Base-by-base conservation (phyloP, 192 early-diverging fungal species). In the Obelidium mucronatum region DNA sequence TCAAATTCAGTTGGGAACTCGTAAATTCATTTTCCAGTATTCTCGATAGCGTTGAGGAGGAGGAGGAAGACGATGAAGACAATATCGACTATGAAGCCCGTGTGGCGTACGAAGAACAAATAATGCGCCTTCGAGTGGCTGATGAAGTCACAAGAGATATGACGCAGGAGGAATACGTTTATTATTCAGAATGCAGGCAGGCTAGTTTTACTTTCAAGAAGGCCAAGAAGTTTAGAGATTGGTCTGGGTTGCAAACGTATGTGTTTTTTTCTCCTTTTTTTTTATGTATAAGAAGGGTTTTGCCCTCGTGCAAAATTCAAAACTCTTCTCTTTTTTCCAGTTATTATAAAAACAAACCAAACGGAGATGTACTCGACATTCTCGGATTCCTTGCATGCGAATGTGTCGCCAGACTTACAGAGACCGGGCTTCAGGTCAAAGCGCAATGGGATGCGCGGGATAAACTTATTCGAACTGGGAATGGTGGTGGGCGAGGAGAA, bases 111-210 rank as follows among this genome's bases (percentile, higher is more conserved):
- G 90, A 92, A 82, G 94, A 97, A 55, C 93, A 96, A 33, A 88
- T 95, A 53, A 89, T 66, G 31, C 73, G 63, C 5, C 40, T 77
- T 30, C 66, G 88, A 87, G 90, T 92, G 35, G 98, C 98, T 2
- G 98, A 99, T 76, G 93, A 96, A 54, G 85, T 96, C 2, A 99
- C 98, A 2, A 80, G 88, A 22, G 93, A 89, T 19, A 99, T 99
- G 98, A 94, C 95, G 28, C 91, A 96, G 73, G 96, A 97, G n/a
- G 95, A 99, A 83, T 99, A 99, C 80, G 95, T 98, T 30, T 94
- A 97, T 84, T 99, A 96, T 75, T 96, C 97, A 4, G 96, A 98
- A 80, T 97, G 96, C 80, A 88, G 97, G n/a, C 96, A 97, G 82
- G 96, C 98, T 6, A 95, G 93, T 8, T 99, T 99, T 65, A 97